Base-by-base conservation (phyloP, 371 early-diverging fungal genomes). In the Entomophthora muscae region DNA sequence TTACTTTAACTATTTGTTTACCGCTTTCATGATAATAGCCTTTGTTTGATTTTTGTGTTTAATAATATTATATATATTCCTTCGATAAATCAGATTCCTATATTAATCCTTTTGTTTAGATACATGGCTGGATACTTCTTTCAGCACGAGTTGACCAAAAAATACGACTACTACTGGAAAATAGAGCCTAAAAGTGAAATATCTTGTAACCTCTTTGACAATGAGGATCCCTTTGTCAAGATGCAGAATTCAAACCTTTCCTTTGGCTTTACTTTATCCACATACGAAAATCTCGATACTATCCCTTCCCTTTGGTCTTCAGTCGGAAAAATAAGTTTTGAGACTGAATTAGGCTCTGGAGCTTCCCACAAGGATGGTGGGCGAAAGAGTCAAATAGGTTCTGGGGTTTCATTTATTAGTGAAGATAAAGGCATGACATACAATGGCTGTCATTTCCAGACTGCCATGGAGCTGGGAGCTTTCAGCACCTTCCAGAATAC, bases 101-200 rank as follows among this genome's bases (percentile, higher is more conserved):
- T n/a, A n/a, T n/a, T n/a, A 51, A 51, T 51, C n/a, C n/a, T 12
- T 51, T 51, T 12, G 7, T 10, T 28, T 27, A 57, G 57, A 28
- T 57, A 57, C 22, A 28, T 21, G 5, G 5, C 91, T 95, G 96
- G 95, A 0, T 84, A 88, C 69, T 91, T 98, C 66, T 93, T 83
- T 67, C 72, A 77, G 66, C 93, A 96, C 69, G 86, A 83, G 26
- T 68, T 88, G 10, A 68, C 93, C 64, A 70, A 78, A 23, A 72
- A 80, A 29, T 90, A 82, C 63, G 89, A 94, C 53, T 97, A 84
- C 70, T 98, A 95, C 72, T 97, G 98, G 97, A 74, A 95, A 3
- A 78, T 97, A 17, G 97, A 95, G 71, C 96, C 96, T 0, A 84
- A 79, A 54, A 89, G 91, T 24, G 70, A 82, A 66, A 91, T 88